These are phyloP conservation scores for Phytopythium boreale DNA, from an alignment of 352 stramenopile species.

Conservation along the genomic window DNA sequence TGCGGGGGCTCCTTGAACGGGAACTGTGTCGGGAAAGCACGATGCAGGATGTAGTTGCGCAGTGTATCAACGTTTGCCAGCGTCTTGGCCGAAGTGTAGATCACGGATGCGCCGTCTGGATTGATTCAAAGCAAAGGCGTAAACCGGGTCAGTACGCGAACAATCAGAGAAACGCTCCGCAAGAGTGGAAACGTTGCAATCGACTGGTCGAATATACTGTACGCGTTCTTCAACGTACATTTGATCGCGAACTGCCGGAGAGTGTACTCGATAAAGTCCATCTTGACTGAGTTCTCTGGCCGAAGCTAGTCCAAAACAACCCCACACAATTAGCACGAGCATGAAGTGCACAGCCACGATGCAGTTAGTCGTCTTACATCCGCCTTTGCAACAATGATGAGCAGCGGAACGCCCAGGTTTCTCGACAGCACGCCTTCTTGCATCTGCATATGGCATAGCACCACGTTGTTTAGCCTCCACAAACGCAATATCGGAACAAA, in stretches of 20 bases:
- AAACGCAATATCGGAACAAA: not conserved
- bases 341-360: not conserved
- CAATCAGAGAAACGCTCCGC: not conserved
- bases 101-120: conserved; percentile 65
- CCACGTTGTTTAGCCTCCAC: not conserved
- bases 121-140: not conserved
- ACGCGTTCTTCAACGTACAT: conserved; percentile 36
- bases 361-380: conserved; percentile 52
- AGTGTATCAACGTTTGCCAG: conserved; percentile 69
- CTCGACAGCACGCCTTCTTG: conserved; percentile 75
- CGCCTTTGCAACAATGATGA: conserved; percentile 73
- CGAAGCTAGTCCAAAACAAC: conserved; percentile 33
- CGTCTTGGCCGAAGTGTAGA: conserved; percentile 83
- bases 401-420: conserved; percentile 71
- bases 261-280: conserved; percentile 83
- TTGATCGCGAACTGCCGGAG: conserved; percentile 76
- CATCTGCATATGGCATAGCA: conserved; percentile 36
- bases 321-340: not conserved
- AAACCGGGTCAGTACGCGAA: conserved; percentile 9
- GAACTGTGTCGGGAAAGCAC: conserved; percentile 62
- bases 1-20: conserved; percentile 68
- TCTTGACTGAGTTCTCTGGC: conserved; percentile 79
- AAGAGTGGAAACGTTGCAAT: too few species aligned
- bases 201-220: too few species aligned
- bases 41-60: conserved; percentile 75